These are phyloP conservation scores for Phytophthora citricola DNA, from an alignment of 352 stramenopile genomes.

Conservation along the genomic window DNA sequence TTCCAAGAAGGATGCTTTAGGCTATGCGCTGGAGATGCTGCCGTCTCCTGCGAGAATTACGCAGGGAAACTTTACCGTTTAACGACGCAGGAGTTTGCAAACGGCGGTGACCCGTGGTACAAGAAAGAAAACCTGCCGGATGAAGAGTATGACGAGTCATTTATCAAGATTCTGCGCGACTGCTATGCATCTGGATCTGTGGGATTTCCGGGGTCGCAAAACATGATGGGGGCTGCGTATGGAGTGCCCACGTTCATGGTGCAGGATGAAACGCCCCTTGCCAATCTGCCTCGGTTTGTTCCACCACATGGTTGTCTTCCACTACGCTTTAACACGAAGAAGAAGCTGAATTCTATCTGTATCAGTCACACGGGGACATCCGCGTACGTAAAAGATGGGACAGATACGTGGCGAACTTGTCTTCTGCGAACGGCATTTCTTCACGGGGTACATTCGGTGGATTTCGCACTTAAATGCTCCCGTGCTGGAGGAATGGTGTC, in stretches of 20 bases:
- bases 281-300: slow-evolving; percentile 67
- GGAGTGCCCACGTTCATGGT: slow-evolving; percentile 88
- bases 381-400: slow-evolving; percentile 58
- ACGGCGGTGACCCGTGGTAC: slow-evolving; percentile 89
- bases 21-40: slow-evolving; percentile 79
- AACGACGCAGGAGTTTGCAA: slow-evolving; percentile 88
- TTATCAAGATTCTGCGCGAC: slow-evolving; percentile 88
- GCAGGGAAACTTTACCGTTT: slow-evolving; percentile 87
- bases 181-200: slow-evolving; percentile 87
- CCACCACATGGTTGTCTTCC: slow-evolving; percentile 58
- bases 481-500: slow-evolving; percentile 66
- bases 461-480: slow-evolving; percentile 82
- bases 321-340: slow-evolving; percentile 72
- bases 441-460: slow-evolving; percentile 74
- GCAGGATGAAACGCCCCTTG: slow-evolving; percentile 75
- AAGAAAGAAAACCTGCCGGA: slow-evolving; percentile 90
- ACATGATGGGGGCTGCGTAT: slow-evolving; percentile 84
- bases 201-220: slow-evolving; percentile 87
- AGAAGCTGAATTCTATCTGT: slow-evolving; percentile 61
- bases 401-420: slow-evolving; percentile 68
- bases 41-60: slow-evolving; percentile 61
- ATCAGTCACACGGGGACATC: slow-evolving; percentile 83
- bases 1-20: slow-evolving; percentile 75
- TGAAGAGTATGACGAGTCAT: slow-evolving; percentile 87
- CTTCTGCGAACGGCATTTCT: slow-evolving; percentile 68